Evolutionary conservation across 2,329 filamentous ascomycete genomes (phyloP).

Genomic region (Aspergillus pseudoterreus): DNA sequence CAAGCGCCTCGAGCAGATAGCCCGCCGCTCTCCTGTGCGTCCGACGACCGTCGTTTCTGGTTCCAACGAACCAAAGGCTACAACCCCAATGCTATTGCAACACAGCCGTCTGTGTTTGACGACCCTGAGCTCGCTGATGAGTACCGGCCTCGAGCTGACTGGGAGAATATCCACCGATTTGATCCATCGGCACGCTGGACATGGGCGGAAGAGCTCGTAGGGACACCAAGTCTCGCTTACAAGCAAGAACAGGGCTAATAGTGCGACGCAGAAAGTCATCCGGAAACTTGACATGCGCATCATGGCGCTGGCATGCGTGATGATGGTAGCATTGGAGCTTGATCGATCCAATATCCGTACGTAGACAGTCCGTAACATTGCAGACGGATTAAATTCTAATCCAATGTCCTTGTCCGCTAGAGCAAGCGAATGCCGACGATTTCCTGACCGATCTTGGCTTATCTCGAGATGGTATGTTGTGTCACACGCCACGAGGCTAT

Average conservation of each 20-base stretch:
- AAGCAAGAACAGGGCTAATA: constrained; percentile 30
- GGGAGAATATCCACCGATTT: constrained; percentile 26
- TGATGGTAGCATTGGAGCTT: constrained; percentile 59
- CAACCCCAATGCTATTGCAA: constrained; percentile 31
- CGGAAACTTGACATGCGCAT: constrained; percentile 21
- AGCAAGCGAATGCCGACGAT: constrained; percentile 55
- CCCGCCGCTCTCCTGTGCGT: constrained; percentile 12
- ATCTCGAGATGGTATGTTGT: constrained; percentile 19
- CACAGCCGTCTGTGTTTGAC: constrained; percentile 46
- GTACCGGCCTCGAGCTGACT: constrained; percentile 27
- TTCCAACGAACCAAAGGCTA: constrained; percentile 23
- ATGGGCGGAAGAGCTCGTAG: constrained; percentile 17
- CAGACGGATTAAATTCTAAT: constrained; percentile 4
- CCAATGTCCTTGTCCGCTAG: constrained; percentile 4
- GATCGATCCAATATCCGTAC: constrained; percentile 51
- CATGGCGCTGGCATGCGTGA: constrained; percentile 40
- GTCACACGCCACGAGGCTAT: neutral
- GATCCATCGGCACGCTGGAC: constrained; percentile 19
- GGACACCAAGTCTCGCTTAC: neutral
- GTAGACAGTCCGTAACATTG: constrained; percentile 46
- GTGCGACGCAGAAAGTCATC: constrained; percentile 37
- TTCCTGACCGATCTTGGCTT: constrained; percentile 43
- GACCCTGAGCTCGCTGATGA: constrained; percentile 38
- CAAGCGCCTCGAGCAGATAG: neutral
- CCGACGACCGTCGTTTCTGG: constrained; percentile 25